Conservation (phyloP, 2,329 filamentous ascomycete genomes). For the Myriosclerotinia duriaeana region DNA sequence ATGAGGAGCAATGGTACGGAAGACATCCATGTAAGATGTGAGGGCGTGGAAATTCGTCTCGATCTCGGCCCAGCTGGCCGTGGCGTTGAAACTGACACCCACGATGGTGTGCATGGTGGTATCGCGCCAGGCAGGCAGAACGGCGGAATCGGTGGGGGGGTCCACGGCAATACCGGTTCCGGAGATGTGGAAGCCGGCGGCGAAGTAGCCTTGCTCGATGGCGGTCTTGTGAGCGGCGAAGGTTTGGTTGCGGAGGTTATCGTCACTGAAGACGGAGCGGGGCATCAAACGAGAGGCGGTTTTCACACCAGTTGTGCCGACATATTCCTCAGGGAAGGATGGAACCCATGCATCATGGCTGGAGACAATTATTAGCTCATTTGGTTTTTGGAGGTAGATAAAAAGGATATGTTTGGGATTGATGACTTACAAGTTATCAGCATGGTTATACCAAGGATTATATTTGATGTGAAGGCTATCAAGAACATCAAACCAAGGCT, state of each 20-base stretch:
- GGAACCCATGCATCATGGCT: conserved; percentile 39
- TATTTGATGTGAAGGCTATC: conserved; percentile 27
- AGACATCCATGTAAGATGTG: conserved; percentile 29
- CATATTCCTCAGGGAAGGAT: conserved; percentile 44
- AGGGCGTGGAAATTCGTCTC: conserved; percentile 44
- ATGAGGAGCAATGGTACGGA: conserved; percentile 25
- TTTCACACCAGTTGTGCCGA: conserved; percentile 38
- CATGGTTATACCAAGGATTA: conserved; percentile 39
- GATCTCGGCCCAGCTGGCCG: conserved; percentile 49
- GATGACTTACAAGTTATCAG: conserved; percentile 25
- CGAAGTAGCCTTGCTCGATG: conserved; percentile 41
- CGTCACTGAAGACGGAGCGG: conserved; percentile 42
- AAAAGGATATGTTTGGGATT: background rate
- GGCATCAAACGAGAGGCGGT: conserved; percentile 47
- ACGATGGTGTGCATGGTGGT: conserved; percentile 30
- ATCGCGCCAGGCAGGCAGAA: conserved; percentile 41
- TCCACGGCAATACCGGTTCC: conserved; percentile 14
- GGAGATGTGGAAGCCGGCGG: conserved; percentile 38
- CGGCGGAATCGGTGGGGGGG: conserved; percentile 37
- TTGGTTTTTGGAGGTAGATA: no score
- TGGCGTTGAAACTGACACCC: conserved; percentile 9
- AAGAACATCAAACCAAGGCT: conserved; percentile 45
- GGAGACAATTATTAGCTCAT: conserved; percentile 27
- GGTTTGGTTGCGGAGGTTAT: conserved; percentile 32
- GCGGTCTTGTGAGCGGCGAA: conserved; percentile 40